These are phyloP conservation scores for Ogataea nakhonphanomensis DNA, from an alignment of 805 yeast genomes.

Conservation along the genomic window DNA sequence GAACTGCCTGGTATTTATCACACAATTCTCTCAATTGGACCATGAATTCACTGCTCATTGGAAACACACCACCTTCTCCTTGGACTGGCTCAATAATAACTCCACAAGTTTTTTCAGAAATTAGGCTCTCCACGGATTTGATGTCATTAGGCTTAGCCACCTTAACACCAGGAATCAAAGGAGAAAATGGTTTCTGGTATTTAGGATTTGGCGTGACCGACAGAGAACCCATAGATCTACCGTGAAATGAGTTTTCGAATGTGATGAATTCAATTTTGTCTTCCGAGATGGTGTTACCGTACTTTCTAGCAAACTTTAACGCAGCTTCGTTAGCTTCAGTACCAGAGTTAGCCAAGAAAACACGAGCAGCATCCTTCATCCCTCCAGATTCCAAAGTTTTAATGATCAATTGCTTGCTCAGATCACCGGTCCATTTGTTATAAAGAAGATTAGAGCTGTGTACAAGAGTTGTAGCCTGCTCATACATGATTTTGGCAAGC, in stretches of 20 bases:
- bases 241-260: constrained; percentile 91
- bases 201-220: constrained; percentile 91
- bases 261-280: constrained; percentile 75
- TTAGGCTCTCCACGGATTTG: constrained; percentile 51
- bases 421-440: constrained; percentile 78
- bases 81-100: constrained; percentile 96
- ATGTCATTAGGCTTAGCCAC: constrained; percentile 63
- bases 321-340: constrained; percentile 62
- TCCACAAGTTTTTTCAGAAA: constrained; percentile 73
- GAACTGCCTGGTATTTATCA: constrained; percentile 61
- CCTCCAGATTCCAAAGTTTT: constrained; percentile 73
- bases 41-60: constrained; percentile 62
- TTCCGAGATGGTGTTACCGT: constrained; percentile 55
- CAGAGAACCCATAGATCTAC: constrained; percentile 90
- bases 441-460: constrained; percentile 86
- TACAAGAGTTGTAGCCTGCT: constrained; percentile 69
- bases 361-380: constrained; percentile 74
- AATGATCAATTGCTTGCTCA: constrained; percentile 67
- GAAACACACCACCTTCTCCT: constrained; percentile 94
- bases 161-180: constrained; percentile 85
- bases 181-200: constrained; percentile 87
- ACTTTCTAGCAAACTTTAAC: constrained; percentile 67
- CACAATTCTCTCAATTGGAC: constrained; percentile 64
- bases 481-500: constrained; percentile 63
- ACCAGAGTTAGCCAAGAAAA: constrained; percentile 59